Evolutionary conservation across 805 yeast species (phyloP).

Genomic region (Ogataea saltuana): DNA sequence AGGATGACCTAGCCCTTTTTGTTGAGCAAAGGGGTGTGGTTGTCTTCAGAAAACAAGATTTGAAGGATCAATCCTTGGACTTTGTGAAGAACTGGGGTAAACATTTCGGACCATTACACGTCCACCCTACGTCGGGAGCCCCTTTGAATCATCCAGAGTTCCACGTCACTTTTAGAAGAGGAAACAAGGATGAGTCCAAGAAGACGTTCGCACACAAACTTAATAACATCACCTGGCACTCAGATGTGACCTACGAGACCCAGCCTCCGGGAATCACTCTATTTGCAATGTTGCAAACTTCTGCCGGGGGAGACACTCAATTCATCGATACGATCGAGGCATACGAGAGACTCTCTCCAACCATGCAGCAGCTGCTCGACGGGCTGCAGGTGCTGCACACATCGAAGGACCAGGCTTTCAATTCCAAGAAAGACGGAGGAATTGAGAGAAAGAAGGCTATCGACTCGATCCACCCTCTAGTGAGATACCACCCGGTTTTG

Average conservation of each 20-base stretch:
- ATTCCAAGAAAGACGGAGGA: conserved; percentile 56
- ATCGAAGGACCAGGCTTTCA: conserved; percentile 66
- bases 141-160: conserved; percentile 60
- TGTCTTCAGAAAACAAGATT: conserved; percentile 65
- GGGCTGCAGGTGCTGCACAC: conserved; percentile 71
- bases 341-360: conserved; percentile 68
- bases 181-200: conserved; percentile 40
- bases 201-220: conserved; percentile 39
- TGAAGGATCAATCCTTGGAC: conserved; percentile 53
- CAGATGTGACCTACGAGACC: conserved; percentile 72
- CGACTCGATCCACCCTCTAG: conserved; percentile 65
- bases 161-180: conserved; percentile 59
- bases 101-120: conserved; percentile 69
- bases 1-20: conserved; percentile 67
- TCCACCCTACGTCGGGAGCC: conserved; percentile 75
- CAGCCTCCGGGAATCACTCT: conserved; percentile 75
- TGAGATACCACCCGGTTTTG: conserved; percentile 73
- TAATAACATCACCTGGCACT: conserved; percentile 58
- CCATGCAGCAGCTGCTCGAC: conserved; percentile 54
- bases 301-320: conserved; percentile 75
- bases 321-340: conserved; percentile 74
- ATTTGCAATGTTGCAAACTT: conserved; percentile 56
- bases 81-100: conserved; percentile 53
- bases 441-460: conserved; percentile 66
- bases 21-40: conserved; percentile 73